phyloP scores from a whole-genome alignment of 306 rosid genomes.

The Cicer cuneatum region DNA sequence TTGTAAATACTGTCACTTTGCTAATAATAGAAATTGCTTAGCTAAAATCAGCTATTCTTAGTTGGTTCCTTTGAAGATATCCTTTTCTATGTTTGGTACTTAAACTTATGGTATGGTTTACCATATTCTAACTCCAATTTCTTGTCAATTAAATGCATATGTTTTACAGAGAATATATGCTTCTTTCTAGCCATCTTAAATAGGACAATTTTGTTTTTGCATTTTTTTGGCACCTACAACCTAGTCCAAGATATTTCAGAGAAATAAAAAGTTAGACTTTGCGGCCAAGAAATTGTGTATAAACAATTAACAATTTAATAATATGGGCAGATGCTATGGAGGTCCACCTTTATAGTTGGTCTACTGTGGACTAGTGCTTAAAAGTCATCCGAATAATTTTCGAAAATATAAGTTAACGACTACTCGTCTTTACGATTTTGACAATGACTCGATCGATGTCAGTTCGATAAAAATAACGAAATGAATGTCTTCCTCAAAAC shows the following conservation, averaged over 20 bases:
- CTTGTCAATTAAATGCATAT: not conserved
- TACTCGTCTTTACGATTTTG: too few relatives aligned
- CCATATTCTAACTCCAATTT: too few relatives aligned
- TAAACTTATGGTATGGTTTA: not conserved
- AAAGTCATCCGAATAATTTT: too few relatives aligned
- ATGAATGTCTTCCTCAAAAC: too few relatives aligned
- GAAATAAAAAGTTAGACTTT: not conserved
- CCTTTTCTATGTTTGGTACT: not conserved
- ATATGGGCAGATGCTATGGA: too few relatives aligned
- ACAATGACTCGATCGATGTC: too few relatives aligned
- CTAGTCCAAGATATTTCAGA: constrained; percentile 4
- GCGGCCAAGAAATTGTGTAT: not conserved
- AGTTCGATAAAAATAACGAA: too few relatives aligned
- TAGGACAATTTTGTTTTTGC: constrained; percentile 22
- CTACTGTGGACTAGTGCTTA: too few relatives aligned
- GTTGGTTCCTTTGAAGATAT: constrained; percentile 25
- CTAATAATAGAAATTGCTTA: not conserved
- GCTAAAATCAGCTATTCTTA: not conserved
- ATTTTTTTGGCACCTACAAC: constrained; percentile 13
- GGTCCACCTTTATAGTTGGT: too few relatives aligned
- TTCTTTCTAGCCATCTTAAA: not conserved
- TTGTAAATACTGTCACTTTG: not conserved
- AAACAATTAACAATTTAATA: not conserved
- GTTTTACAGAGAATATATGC: not conserved
- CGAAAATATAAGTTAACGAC: too few relatives aligned